Conservation (phyloP, 225 moss, liverwort and hornwort species). For the Pleurozium schreberi region DNA sequence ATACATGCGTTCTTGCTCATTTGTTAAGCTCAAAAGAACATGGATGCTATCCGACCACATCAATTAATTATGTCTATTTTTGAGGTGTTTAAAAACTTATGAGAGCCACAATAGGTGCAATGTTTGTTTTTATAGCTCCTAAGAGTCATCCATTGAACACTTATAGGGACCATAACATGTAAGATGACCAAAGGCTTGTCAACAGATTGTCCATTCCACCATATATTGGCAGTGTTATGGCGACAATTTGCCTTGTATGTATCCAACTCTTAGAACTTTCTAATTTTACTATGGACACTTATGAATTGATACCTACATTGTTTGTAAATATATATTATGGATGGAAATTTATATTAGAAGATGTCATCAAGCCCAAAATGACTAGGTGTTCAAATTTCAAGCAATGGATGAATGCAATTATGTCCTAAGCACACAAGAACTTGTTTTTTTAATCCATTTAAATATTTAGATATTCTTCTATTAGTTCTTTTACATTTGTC, state of each 20-base stretch:
- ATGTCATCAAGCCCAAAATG: neutral
- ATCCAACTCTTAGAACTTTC: no score
- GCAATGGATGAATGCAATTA: neutral
- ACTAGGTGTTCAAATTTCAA: neutral
- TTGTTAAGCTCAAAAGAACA: no score
- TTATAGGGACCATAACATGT: neutral
- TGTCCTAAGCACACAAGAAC: neutral
- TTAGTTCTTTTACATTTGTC: neutral
- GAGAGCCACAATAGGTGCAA: accelerated
- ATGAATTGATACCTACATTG: neutral
- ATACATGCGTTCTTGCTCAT: neutral
- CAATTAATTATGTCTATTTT: neutral
- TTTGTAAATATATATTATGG: neutral
- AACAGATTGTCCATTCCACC: neutral
- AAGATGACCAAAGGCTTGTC: neutral
- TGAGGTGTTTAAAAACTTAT: neutral
- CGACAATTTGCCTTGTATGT: accelerated
- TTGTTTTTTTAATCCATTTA: neutral
- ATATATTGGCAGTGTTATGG: neutral
- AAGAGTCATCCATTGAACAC: neutral
- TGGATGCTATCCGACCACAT: no score
- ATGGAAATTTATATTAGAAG: neutral
- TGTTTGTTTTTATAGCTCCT: no score
- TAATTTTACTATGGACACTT: neutral
- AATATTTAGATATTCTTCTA: neutral